Conservation (phyloP, 2,329 filamentous ascomycete genomes). For the Pochonia chlamydosporia region DNA sequence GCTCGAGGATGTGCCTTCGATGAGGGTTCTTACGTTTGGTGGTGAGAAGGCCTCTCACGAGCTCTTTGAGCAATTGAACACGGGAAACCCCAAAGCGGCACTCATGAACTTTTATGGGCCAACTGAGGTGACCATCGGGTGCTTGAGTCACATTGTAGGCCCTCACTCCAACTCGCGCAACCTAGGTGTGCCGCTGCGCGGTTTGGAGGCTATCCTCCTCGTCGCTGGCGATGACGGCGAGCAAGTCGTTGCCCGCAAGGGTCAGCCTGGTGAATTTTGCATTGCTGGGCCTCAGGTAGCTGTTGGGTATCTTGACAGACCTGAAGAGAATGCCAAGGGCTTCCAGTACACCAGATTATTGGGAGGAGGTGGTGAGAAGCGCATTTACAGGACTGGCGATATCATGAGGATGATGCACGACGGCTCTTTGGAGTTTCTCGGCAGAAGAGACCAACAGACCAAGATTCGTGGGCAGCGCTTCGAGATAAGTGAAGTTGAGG, state of each 20-base stretch:
- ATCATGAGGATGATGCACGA: constrained; percentile 14
- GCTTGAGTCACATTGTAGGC: constrained; percentile 17
- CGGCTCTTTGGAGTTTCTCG: constrained; percentile 11
- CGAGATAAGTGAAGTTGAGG: constrained; percentile 9
- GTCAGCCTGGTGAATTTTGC: constrained; percentile 34
- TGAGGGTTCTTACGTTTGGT: constrained; percentile 61
- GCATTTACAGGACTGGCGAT: constrained; percentile 13
- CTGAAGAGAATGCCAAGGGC: constrained; percentile 11
- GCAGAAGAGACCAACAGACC: constrained; percentile 11
- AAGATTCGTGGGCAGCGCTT: constrained; percentile 12
- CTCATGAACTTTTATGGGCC: constrained; percentile 42
- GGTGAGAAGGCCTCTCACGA: constrained; percentile 61
- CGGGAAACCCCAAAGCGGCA: constrained; percentile 17
- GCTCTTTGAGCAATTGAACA: constrained; percentile 41
- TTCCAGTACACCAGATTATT: constrained; percentile 7
- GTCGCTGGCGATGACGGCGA: constrained; percentile 2
- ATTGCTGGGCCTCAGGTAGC: constrained; percentile 40
- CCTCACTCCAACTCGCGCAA: constrained; percentile 12
- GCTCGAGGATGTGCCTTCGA: constrained; percentile 53
- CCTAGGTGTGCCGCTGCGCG: constrained; percentile 14
- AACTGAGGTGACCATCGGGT: constrained; percentile 61
- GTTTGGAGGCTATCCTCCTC: constrained; percentile 12
- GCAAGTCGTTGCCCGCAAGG: constrained; percentile 12
- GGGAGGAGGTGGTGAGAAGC: constrained; percentile 4
- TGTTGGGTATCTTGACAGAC: constrained; percentile 33